Evolutionary conservation across 2,329 filamentous ascomycete genomes (phyloP).

Genomic region (Septoria linicola): DNA sequence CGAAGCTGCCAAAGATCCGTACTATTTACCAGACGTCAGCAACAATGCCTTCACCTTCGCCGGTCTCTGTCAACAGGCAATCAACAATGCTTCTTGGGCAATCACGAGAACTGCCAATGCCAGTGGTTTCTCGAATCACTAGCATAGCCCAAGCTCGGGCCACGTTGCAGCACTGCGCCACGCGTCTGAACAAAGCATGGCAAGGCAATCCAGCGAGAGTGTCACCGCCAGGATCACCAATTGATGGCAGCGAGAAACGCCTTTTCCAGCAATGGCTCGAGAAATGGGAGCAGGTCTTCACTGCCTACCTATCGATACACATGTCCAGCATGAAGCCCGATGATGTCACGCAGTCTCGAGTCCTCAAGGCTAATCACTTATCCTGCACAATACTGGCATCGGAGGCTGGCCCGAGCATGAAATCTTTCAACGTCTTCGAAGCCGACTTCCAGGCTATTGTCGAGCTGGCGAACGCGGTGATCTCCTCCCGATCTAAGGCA

Average conservation of each 20-base stretch:
- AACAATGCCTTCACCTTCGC: slow-evolving; percentile 16
- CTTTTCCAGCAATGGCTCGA: slow-evolving; percentile 35
- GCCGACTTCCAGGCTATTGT: slow-evolving; percentile 35
- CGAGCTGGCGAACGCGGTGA: slow-evolving; percentile 32
- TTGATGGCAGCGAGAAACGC: slow-evolving; percentile 22
- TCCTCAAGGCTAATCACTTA: slow-evolving; percentile 38
- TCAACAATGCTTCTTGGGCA: slow-evolving; percentile 15
- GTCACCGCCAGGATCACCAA: slow-evolving; percentile 23
- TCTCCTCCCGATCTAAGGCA: slow-evolving; percentile 19
- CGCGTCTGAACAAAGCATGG: slow-evolving; percentile 29
- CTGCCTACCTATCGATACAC: slow-evolving; percentile 29
- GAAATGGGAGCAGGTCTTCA: slow-evolving; percentile 36
- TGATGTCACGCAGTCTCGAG: slow-evolving; percentile 33
- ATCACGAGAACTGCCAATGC: slow-evolving; percentile 36
- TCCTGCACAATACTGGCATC: slow-evolving; percentile 36
- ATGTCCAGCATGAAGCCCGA: slow-evolving; percentile 32
- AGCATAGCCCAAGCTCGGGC: slow-evolving; percentile 36
- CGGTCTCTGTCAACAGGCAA: slow-evolving; percentile 12
- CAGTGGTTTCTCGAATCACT: slow-evolving; percentile 30
- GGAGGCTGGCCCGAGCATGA: slow-evolving; percentile 18
- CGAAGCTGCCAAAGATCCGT: slow-evolving; percentile 22
- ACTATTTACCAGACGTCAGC: slow-evolving; percentile 20
- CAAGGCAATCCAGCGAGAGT: slow-evolving; percentile 21
- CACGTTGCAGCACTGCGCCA: slow-evolving; percentile 35
- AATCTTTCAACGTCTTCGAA: slow-evolving; percentile 27